Conservation (phyloP, 768 basidiomycete genomes). For the Amanita muscaria region DNA sequence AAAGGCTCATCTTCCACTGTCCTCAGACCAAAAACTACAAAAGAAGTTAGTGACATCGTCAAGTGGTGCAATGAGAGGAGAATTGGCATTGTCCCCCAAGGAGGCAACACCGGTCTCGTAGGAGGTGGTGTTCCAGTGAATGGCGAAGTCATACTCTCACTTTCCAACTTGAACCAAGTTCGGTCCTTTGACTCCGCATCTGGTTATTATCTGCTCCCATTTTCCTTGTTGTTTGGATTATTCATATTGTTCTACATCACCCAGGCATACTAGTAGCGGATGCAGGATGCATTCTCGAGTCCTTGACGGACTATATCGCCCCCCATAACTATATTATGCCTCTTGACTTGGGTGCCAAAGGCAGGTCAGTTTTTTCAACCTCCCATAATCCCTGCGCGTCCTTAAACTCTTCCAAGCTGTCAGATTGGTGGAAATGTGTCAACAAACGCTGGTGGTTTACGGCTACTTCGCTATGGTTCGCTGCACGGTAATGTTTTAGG, state of each 20-base stretch:
- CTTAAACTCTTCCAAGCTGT: constrained; percentile 44
- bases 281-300: constrained; percentile 89
- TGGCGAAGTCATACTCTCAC: constrained; percentile 81
- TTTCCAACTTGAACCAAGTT: constrained; percentile 74
- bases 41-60: constrained; percentile 84
- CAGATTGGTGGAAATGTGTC: constrained; percentile 97
- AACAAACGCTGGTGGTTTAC: constrained; percentile 96
- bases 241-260: constrained; percentile 8
- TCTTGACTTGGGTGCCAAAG: constrained; percentile 91
- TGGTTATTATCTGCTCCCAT: constrained; percentile 35
- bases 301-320: constrained; percentile 76
- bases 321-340: constrained; percentile 95
- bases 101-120: constrained; percentile 96
- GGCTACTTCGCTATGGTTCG: constrained; percentile 89
- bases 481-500: constrained; percentile 93
- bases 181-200: constrained; percentile 81
- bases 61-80: constrained; percentile 75
- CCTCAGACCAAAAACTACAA: constrained; percentile 78
- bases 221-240: constrained; percentile 6
- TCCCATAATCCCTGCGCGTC: too few species aligned
- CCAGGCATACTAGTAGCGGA: constrained; percentile 86
- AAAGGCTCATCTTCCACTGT: constrained; percentile 78
- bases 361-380: constrained; percentile 47
- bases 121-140: constrained; percentile 87
- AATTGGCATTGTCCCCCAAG: constrained; percentile 93